These are phyloP conservation scores for Solanum sejunctum DNA, from an alignment of 257 asterid genomes.

Conservation along the genomic window DNA sequence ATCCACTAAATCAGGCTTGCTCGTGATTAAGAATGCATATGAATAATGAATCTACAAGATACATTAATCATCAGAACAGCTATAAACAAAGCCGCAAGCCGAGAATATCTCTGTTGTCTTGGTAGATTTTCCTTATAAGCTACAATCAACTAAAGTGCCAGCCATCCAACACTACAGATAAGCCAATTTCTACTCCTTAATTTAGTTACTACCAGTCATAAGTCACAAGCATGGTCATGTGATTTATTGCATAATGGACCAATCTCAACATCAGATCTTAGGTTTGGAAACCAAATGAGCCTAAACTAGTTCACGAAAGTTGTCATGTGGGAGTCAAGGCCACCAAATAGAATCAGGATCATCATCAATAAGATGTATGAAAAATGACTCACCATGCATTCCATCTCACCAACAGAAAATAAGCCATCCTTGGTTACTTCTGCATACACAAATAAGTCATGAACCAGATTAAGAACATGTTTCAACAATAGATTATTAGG, in stretches of 20 bases:
- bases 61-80: neutral
- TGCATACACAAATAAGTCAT: constrained; percentile 18
- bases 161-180: neutral
- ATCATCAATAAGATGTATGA: neutral
- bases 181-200: neutral
- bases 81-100: neutral
- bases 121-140: neutral
- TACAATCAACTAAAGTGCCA: neutral
- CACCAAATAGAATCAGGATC: neutral
- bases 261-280: neutral
- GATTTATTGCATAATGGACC: neutral
- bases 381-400: constrained; percentile 73
- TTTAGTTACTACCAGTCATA: neutral
- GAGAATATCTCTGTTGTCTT: neutral
- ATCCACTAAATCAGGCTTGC: neutral
- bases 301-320: neutral
- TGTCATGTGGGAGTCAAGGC: neutral
- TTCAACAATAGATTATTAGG: neutral
- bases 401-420: constrained; percentile 99
- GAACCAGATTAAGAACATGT: neutral
- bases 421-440: constrained; percentile 98
- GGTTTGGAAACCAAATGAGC: neutral
- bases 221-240: neutral
- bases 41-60: neutral
- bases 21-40: neutral